A percentile compares a stretch with the other conserved stretches of the same genome.
phyloP scores from a whole-genome alignment of 805 yeast genomes.

The Metschnikowia borealis region DNA sequence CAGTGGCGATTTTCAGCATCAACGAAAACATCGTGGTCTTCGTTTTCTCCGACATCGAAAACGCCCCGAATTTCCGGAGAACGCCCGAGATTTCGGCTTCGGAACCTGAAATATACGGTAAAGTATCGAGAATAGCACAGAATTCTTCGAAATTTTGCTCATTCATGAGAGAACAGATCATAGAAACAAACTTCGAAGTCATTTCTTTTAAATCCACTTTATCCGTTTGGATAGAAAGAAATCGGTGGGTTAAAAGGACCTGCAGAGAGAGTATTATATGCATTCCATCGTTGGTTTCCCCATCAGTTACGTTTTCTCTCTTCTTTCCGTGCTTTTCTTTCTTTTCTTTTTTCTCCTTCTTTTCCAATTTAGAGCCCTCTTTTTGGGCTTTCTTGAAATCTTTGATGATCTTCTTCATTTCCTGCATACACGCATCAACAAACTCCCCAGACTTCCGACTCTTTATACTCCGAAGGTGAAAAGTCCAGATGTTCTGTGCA shows the following conservation, averaged over 20 bases:
- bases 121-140: slow-evolving; percentile 6
- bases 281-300: no score
- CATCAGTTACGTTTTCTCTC: no score
- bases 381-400: background rate
- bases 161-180: slow-evolving; percentile 1
- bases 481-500: slow-evolving; percentile 12
- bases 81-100: background rate
- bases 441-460: slow-evolving; percentile 5
- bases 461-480: slow-evolving; percentile 19
- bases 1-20: slow-evolving; percentile 5
- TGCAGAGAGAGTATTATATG: background rate
- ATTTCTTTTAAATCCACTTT: slow-evolving; percentile 4
- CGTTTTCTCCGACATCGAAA: background rate
- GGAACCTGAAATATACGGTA: slow-evolving; percentile 3
- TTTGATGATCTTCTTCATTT: background rate
- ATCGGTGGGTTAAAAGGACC: slow-evolving; percentile 8
- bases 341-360: no score
- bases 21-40: slow-evolving; percentile 8
- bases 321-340: no score
- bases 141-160: slow-evolving; percentile 3
- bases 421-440: background rate
- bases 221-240: slow-evolving; percentile 7
- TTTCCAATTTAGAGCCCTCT: background rate
- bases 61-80: slow-evolving; percentile 8
- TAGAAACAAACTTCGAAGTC: slow-evolving; percentile 4